Evolutionary conservation across 345 rosid species (phyloP), one percentile per base, ranked within the genome.

Genomic region (Clarkia xantiana): DNA sequence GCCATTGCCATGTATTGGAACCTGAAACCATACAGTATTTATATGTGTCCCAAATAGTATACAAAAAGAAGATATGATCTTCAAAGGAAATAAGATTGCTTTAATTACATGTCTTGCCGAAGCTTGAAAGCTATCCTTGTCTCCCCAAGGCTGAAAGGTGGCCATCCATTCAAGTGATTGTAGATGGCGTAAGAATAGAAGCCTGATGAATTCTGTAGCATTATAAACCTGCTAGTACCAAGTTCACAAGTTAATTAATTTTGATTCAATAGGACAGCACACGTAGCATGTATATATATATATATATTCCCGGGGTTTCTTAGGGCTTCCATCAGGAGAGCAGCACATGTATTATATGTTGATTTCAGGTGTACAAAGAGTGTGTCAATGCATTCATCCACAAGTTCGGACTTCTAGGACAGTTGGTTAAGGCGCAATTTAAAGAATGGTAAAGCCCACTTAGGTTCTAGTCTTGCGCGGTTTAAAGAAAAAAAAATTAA

Each of bases 51-150:
- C 19, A 7, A 13, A 9, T 20, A 9, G 13, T 10, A 9, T 49
- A 18, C n/a, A n/a, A 50, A 20, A 9, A 39, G 16, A 36, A 4
- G 13, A 9, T 13, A 34, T n/a, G n/a, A n/a, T 20, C 15, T 14
- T 13, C 10, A 1, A 22, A 20, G 34, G 11, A 6, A n/a, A 4
- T 50, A 23, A 50, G 10, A 11, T 20, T 20, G 15, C 13, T 29
- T 49, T 14, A 51, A 9, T 61, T 75, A 79, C 91, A 54, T 79
- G 34, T 72, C 40, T 18, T 60, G 40, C 41, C 71, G 65, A 40
- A 79, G 97, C 70, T 74, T 88, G 75, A 81, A 84, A 54, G 69
- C 97, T 5, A 78, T 64, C 62, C 97, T 76, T 11, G 73, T 71
- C 61, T 81, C 85, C 62, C 72, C 80, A 77, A 88, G 74, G 48